Percentiles rank a stretch among this genome's conserved stretches.
These are phyloP conservation scores for Pseudogymnoascus sp. DNA, from an alignment of 2,329 filamentous ascomycete genomes.

Conservation along the genomic window DNA sequence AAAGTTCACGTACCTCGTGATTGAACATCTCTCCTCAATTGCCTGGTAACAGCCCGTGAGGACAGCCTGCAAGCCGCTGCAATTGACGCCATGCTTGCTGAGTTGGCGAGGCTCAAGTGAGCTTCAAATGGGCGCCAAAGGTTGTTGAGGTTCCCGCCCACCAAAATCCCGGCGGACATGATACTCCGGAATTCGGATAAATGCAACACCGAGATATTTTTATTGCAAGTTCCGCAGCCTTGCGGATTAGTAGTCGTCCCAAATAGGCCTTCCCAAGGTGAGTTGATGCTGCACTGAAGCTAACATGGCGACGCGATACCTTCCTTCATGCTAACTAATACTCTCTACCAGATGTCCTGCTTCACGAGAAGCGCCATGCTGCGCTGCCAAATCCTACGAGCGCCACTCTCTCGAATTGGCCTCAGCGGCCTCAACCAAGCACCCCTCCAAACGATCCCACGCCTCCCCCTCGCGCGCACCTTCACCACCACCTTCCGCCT, in stretches of 20 bases:
- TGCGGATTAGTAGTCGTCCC: background rate
- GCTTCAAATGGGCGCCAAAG: slow-evolving; percentile 16
- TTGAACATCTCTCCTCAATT: slow-evolving; percentile 46
- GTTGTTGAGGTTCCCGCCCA: slow-evolving; percentile 13
- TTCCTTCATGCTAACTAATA: background rate
- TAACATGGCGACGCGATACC: background rate
- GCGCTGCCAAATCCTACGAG: slow-evolving; percentile 18
- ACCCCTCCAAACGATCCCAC: slow-evolving; percentile 12
- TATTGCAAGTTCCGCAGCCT: slow-evolving; percentile 3
- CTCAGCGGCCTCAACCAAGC: background rate
- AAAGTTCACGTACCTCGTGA: slow-evolving; percentile 46
- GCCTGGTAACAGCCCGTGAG: slow-evolving; percentile 49
- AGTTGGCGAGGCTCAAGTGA: slow-evolving; percentile 25
- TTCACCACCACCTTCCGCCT: slow-evolving; percentile 18
- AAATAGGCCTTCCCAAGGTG: background rate
- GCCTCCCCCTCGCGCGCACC: slow-evolving; percentile 17
- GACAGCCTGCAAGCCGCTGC: slow-evolving; percentile 57
- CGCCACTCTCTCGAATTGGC: slow-evolving; percentile 12
- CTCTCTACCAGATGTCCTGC: slow-evolving; percentile 27
- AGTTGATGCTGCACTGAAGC: background rate
- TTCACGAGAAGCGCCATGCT: slow-evolving; percentile 29
- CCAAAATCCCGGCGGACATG: slow-evolving; percentile 4
- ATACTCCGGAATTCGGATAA: slow-evolving; percentile 7
- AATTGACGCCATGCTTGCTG: slow-evolving; percentile 56
- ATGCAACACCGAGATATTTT: slow-evolving; percentile 3